These are phyloP conservation scores for Kodamaea ohmeri DNA, from an alignment of 1,139 yeast species.

Conservation along the genomic window DNA sequence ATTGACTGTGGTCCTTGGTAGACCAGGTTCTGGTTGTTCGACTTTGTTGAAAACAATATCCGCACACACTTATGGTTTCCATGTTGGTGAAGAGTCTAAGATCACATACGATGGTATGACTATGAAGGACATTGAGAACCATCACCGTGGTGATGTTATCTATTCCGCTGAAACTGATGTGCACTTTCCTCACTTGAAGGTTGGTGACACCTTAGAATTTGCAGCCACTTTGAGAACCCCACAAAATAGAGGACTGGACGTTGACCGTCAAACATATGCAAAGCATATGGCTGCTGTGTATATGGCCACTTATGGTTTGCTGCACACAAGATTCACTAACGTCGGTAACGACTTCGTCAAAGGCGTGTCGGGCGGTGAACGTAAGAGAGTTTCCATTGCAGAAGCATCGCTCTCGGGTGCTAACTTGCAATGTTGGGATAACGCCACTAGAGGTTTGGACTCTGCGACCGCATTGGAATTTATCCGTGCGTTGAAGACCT, in stretches of 20 bases:
- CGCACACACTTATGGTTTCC: slow-evolving; percentile 69
- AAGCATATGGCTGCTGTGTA: slow-evolving; percentile 22
- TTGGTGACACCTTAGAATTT: slow-evolving; percentile 28
- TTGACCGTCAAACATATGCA: slow-evolving; percentile 20
- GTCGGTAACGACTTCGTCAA: slow-evolving; percentile 26
- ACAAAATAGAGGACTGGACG: slow-evolving; percentile 29
- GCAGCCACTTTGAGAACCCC: slow-evolving; percentile 29
- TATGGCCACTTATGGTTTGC: slow-evolving; percentile 24
- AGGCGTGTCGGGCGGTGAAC: slow-evolving; percentile 28
- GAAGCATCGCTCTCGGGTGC: slow-evolving; percentile 22
- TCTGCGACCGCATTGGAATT: slow-evolving; percentile 28
- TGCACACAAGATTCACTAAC: slow-evolving; percentile 22
- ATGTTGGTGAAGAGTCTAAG: slow-evolving; percentile 50
- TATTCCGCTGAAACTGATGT: slow-evolving; percentile 29
- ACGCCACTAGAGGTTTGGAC: slow-evolving; percentile 26
- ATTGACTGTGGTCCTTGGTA: slow-evolving; percentile 71
- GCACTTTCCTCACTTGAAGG: slow-evolving; percentile 27
- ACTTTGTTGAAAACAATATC: slow-evolving; percentile 72
- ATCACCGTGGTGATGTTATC: slow-evolving; percentile 30
- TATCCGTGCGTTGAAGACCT: slow-evolving; percentile 27
- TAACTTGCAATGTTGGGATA: slow-evolving; percentile 26
- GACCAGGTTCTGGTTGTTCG: slow-evolving; percentile 87
- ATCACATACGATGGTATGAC: slow-evolving; percentile 27
- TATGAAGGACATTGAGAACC: slow-evolving; percentile 19
- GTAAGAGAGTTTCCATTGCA: slow-evolving; percentile 26